Evolutionary conservation across 2,329 filamentous ascomycete genomes (phyloP), one percentile per base, ranked within the genome.

Genomic region (Geosmithia morbida): DNA sequence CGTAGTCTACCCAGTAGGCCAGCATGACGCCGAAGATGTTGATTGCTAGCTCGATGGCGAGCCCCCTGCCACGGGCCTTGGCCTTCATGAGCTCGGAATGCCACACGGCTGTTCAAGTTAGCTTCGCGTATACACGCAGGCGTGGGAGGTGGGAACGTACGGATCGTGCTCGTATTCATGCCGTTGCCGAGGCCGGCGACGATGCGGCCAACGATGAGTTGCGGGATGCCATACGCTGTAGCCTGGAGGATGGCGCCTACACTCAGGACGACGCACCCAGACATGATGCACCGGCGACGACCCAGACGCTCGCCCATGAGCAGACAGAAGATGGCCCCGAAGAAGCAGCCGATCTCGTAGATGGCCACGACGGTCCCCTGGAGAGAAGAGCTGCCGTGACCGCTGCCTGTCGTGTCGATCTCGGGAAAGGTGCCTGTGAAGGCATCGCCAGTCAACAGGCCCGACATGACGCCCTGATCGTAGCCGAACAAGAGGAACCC

Each of bases 331-430:
- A 71, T 61, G 42, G 70, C 64, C 33, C 69, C 67, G 16, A 70
- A 59, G 54, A 71, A 70, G 51, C 68, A 71, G 2, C 71, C 72
- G 19, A 70, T 59, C 50, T 70, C 66, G 48, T 70, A 70, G n/a
- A 69, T 66, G 20, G 67, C 46, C 17, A 46, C 45, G 29, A 49
- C 39, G 29, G 20, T 19, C 18, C 67, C 67, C 52, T 70, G 67
- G 7, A 70, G 53, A 37, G 6, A 66, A 68, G 2, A 66, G 59
- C 63, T 7, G 65, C 66, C 6, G 51, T 50, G 0, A 56, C 51
- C 33, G 6, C 13, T 37, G 33, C 13, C 33, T 1, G 61, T 65
- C 1, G 66, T 61, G 48, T 64, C 59, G 19, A 64, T 63, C 51
- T 61, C 57, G 62, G 71, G 71, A 17, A 70, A 57, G 22, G 56